Conservation (phyloP, 805 yeast species). For the Lipomyces kockii region DNA sequence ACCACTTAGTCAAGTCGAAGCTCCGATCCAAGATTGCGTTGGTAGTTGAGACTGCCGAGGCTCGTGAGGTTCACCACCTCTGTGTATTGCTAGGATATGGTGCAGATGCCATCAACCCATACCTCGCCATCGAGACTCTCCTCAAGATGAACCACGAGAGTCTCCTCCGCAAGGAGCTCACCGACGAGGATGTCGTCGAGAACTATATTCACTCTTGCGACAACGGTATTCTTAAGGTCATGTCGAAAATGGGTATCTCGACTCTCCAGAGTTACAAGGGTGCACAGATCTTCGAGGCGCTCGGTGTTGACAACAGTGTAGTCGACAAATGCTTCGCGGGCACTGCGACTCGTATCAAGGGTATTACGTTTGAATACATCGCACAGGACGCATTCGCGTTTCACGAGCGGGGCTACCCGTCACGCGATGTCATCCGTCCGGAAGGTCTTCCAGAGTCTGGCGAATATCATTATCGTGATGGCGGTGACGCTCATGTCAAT, state of each 20-base stretch:
- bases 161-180: conserved; percentile 54
- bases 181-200: conserved; percentile 63
- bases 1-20: conserved; percentile 91
- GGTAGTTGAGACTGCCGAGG: conserved; percentile 92
- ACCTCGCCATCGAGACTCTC: conserved; percentile 87
- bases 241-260: conserved; percentile 99
- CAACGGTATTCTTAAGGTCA: conserved; percentile 91
- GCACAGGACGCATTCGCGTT: conserved; percentile 95
- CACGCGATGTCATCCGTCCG: conserved; percentile 70
- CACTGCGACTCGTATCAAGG: conserved; percentile 95
- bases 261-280: conserved; percentile 98
- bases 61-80: conserved; percentile 95
- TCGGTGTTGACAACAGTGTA: conserved; percentile 94
- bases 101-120: conserved; percentile 95
- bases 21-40: conserved; percentile 95
- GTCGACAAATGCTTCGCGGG: conserved; percentile 96
- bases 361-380: conserved; percentile 91
- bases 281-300: conserved; percentile 96
- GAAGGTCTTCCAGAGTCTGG: conserved; percentile 89
- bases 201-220: conserved; percentile 87
- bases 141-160: conserved; percentile 83
- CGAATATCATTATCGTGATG: conserved; percentile 98
- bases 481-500: conserved; percentile 94
- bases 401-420: conserved; percentile 91
- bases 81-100: conserved; percentile 96